Conservation (phyloP, 768 basidiomycete genomes). For the Tricholoma flavovirens region DNA sequence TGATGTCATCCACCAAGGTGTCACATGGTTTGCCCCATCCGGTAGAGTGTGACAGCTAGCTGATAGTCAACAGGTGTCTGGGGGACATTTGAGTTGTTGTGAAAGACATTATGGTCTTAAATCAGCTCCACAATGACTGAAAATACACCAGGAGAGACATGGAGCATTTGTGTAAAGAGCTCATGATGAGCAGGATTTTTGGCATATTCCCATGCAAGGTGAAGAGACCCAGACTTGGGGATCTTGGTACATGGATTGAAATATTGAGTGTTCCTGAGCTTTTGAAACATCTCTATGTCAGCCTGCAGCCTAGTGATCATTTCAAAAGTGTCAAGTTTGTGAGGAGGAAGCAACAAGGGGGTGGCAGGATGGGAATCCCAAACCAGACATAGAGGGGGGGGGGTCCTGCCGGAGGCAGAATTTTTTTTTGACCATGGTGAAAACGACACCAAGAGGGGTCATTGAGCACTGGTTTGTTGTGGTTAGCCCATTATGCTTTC, state of each 20-base stretch:
- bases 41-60: constrained; percentile 21
- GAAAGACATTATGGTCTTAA: constrained; percentile 12
- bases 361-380: no score
- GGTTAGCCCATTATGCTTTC: no score
- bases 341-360: no score
- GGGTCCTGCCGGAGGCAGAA: no score
- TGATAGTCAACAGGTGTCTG: constrained; percentile 19
- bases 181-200: constrained; percentile 4
- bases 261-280: constrained; percentile 2
- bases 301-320: neutral
- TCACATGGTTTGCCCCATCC: no score
- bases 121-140: neutral
- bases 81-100: constrained; percentile 14
- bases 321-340: neutral
- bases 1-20: no score
- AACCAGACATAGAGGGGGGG: no score
- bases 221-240: constrained; percentile 7
- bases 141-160: constrained; percentile 12
- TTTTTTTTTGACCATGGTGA: no score
- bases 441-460: no score
- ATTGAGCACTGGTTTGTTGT: no score
- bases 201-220: constrained; percentile 7
- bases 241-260: neutral
- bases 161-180: no score
- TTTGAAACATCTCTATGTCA: neutral